Percentiles rank a stretch among this genome's conserved stretches.
Conservation (phyloP, 2,329 filamentous ascomycete species). For the Balansia obtecta region DNA sequence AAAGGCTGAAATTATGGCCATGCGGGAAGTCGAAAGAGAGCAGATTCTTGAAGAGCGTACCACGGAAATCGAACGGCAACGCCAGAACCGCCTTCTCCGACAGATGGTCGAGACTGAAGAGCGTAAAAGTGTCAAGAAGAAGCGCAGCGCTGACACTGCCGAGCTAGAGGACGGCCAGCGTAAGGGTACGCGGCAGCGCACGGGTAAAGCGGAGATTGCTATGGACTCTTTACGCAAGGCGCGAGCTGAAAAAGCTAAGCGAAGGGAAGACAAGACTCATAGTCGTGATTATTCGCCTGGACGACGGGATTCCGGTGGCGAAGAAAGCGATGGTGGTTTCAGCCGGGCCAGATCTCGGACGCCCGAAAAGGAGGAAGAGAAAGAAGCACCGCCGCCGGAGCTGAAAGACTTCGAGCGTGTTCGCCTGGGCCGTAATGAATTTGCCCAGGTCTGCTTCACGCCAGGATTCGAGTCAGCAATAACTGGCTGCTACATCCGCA, state of each 20-base stretch:
- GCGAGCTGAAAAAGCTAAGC: constrained; percentile 45
- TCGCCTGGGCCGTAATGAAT: constrained; percentile 72
- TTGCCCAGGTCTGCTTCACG: constrained; percentile 86
- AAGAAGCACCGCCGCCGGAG: constrained; percentile 58
- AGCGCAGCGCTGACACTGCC: constrained; percentile 66
- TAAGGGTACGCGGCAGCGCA: constrained; percentile 62
- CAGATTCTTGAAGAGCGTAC: constrained; percentile 79
- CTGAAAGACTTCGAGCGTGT: constrained; percentile 76
- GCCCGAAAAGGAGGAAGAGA: constrained; percentile 52
- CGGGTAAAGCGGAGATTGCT: constrained; percentile 38
- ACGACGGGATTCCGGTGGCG: constrained; percentile 29
- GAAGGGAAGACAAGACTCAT: constrained; percentile 42
- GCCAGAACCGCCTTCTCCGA: constrained; percentile 71
- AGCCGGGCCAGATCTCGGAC: constrained; percentile 43
- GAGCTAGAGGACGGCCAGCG: constrained; percentile 66
- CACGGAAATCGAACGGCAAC: constrained; percentile 66
- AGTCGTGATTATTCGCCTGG: constrained; percentile 39
- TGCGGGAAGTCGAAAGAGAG: constrained; percentile 87
- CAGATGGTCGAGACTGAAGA: constrained; percentile 60
- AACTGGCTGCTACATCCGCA: constrained; percentile 71
- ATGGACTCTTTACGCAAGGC: constrained; percentile 59
- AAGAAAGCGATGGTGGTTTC: constrained; percentile 72
- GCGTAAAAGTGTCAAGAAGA: constrained; percentile 42
- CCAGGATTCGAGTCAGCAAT: constrained; percentile 78
- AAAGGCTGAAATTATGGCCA: constrained; percentile 65